Evolutionary conservation across 2,329 filamentous ascomycete genomes (phyloP).

Genomic region (Clonostachys solani): DNA sequence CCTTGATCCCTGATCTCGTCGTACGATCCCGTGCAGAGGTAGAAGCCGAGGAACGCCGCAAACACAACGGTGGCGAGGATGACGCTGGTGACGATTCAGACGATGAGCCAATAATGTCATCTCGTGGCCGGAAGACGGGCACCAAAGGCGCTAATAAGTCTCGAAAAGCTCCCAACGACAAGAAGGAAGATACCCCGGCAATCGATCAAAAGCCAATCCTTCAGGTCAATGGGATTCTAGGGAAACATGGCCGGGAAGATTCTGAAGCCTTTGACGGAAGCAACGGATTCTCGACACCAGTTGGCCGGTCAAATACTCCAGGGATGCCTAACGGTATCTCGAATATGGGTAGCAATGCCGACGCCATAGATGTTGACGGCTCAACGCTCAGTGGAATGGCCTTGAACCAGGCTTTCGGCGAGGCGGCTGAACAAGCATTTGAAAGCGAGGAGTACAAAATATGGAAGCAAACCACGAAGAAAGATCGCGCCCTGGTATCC

Average conservation of each 20-base stretch:
- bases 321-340: constrained; percentile 64
- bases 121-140: constrained; percentile 77
- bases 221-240: constrained; percentile 61
- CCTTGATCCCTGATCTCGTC: constrained; percentile 87
- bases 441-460: constrained; percentile 95
- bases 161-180: constrained; percentile 68
- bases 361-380: constrained; percentile 84
- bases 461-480: constrained; percentile 99
- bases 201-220: constrained; percentile 70
- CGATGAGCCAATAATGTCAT: constrained; percentile 98
- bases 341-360: constrained; percentile 68
- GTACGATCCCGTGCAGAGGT: constrained; percentile 91
- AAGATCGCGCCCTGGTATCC: constrained; percentile 81
- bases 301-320: constrained; percentile 73
- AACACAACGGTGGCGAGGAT: constrained; percentile 80
- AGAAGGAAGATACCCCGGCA: constrained; percentile 74
- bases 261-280: constrained; percentile 78
- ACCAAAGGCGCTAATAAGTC: constrained; percentile 74
- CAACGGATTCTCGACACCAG: constrained; percentile 81
- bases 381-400: constrained; percentile 60
- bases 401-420: constrained; percentile 58
- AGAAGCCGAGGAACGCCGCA: constrained; percentile 79
- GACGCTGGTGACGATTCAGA: constrained; percentile 89
- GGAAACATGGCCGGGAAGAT: constrained; percentile 58
- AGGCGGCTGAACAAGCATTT: constrained; percentile 70